phyloP scores from a whole-genome alignment of 352 stramenopile species.

The Globisporangium irregulare region DNA sequence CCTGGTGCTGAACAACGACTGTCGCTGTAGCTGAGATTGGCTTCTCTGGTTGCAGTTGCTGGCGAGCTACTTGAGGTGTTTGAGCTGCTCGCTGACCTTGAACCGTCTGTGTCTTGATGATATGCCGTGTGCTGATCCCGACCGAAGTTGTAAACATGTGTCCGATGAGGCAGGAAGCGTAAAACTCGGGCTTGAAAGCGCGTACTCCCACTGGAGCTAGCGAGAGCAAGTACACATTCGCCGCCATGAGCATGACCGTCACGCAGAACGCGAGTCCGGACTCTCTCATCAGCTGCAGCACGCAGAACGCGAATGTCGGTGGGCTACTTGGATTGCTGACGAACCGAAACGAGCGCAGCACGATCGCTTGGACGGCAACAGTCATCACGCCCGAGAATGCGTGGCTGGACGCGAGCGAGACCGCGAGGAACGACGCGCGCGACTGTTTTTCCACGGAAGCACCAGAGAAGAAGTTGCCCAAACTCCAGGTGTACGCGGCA shows the following conservation, averaged over 20 bases:
- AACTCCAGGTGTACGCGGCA: conserved; percentile 23
- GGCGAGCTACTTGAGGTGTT: background rate
- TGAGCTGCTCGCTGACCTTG: background rate
- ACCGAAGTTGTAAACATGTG: conserved; percentile 5
- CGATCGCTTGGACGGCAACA: background rate
- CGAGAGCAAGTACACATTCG: background rate
- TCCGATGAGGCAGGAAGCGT: background rate
- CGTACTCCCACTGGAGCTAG: background rate
- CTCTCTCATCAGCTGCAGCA: background rate
- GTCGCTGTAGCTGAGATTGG: background rate
- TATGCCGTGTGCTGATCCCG: conserved; percentile 2
- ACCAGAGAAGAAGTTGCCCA: conserved; percentile 23
- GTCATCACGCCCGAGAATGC: background rate
- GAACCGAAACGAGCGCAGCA: conserved; percentile 5
- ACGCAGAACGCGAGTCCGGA: background rate
- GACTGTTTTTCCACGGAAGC: conserved; percentile 23
- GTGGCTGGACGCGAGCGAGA: conserved; percentile 1
- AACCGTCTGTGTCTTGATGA: conserved; percentile 10
- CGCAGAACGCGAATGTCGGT: background rate
- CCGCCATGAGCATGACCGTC: conserved; percentile 2
- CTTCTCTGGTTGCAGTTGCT: background rate
- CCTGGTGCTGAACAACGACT: background rate
- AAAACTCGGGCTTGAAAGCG: conserved; percentile 5
- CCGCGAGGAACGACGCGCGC: conserved; percentile 21
- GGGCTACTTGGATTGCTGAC: background rate